phyloP scores from a whole-genome alignment of 768 basidiomycete genomes.

The Boletales sp. region DNA sequence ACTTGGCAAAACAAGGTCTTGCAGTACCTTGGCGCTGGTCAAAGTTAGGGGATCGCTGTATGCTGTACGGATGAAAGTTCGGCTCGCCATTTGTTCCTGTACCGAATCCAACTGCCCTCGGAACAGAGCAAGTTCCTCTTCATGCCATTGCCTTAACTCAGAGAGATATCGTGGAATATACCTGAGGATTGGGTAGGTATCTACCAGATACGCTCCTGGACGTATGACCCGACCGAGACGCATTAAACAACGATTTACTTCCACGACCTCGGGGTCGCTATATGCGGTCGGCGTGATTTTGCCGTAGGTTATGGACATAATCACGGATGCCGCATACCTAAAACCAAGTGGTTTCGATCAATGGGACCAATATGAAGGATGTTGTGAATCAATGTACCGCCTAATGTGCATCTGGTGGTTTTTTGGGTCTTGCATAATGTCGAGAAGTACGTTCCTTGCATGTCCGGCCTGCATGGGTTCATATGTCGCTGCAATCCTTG shows the following conservation, averaged over 20 bases:
- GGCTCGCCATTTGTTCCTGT: slow-evolving; percentile 27
- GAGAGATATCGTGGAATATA: slow-evolving; percentile 38
- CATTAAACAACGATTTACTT: slow-evolving; percentile 22
- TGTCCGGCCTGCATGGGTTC: slow-evolving; percentile 31
- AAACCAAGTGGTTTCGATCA: neutral
- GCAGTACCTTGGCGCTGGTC: slow-evolving; percentile 24
- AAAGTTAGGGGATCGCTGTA: neutral
- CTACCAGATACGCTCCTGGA: slow-evolving; percentile 26
- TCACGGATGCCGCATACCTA: slow-evolving; percentile 38
- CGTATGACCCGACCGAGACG: slow-evolving; percentile 26
- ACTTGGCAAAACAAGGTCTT: slow-evolving; percentile 32
- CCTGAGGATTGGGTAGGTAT: slow-evolving; percentile 20
- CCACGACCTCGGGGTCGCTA: slow-evolving; percentile 33
- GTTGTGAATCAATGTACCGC: slow-evolving; percentile 15
- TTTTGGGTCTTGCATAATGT: slow-evolving; percentile 32
- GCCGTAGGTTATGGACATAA: slow-evolving; percentile 38
- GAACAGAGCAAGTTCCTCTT: slow-evolving; percentile 35
- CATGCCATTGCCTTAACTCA: slow-evolving; percentile 52
- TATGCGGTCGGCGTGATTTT: slow-evolving; percentile 37
- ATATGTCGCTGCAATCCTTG: slow-evolving; percentile 30
- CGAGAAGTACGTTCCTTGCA: slow-evolving; percentile 33
- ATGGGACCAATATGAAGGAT: neutral
- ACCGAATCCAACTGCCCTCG: slow-evolving; percentile 27
- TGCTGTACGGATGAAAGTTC: neutral
- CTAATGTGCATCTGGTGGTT: slow-evolving; percentile 33